Base-by-base conservation (phyloP, 2,329 filamentous ascomycete genomes). In the Oidium heveae region DNA sequence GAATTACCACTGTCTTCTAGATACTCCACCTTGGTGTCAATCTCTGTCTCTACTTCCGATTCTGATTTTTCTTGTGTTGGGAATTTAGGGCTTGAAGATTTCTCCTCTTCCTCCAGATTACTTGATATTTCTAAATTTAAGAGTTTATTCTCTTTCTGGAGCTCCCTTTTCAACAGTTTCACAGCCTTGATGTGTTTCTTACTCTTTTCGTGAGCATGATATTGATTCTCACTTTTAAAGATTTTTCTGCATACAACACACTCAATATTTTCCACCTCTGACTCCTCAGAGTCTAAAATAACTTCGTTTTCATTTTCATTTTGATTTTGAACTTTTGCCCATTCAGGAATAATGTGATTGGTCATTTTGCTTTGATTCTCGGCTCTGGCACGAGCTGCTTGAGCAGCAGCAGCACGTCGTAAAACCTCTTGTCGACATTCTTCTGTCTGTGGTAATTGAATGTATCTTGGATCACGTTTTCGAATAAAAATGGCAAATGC, bases 171-270 rank as follows among this genome's bases (percentile, higher is more conserved):
- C 41, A 98, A 68, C 57, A 87, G 77, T 60, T 88, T 81, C 7
- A 95, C 74, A 2, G 86, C 82, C 65, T 94, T 96, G 57, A 81
- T 68, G 63, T 98, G 91, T 68, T 96, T 98, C 67, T 94, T 98
- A 72, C 89, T 96, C 69, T 83, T 86, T 69, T 95, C 88, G 63
- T 98, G 91, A 2, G 84, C 82, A 62, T 93, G 80, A 57, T 84
- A 87, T 64, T 96, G 89, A 59, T 86, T 87, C 64, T 94, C 84
- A 63, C 88, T 96, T 68, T 95, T 77, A 68, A 96, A 98, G 0
- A 69, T 74, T 59, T 84, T 86, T 59, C 79, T 75, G 67, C 91
- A 96, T 4, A 79, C 76, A 2, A 82, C 75, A 64, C 91, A 96
- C 61, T 80, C 80, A 54, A 85, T 75, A 33, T 78, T 69, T 59